Base-by-base conservation (phyloP, 2,329 filamentous ascomycete species). In the Ramularia endophylla region DNA sequence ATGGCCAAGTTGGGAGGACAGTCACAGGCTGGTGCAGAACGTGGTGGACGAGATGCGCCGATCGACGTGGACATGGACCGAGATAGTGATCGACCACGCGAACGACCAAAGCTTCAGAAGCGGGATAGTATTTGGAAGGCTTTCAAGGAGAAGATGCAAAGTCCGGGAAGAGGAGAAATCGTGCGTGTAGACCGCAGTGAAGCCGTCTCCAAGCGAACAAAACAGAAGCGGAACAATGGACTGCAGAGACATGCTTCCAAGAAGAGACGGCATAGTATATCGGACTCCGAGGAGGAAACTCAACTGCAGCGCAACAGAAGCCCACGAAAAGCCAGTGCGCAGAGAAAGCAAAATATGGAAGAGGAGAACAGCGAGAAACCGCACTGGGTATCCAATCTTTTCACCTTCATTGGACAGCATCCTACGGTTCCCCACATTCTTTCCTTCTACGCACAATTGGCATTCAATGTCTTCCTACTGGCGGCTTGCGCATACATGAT, bases 351-450 rank as follows among this genome's bases (percentile, higher is more conserved):
- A n/a, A 33, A 29, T 28, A 43, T 27, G 17, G 34, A 47, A 13
- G 32, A 44, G 19, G 38, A 44, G 4, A 37, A 46, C 19, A 18
- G 47, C 29, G 46, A 45, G 37, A 49, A 53, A 50, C 39, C 51
- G 15, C 46, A 58, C 44, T 57, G 55, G 55, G 40, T 61, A 18
- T 48, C 67, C 2, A 66, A 71, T 27, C 65, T 82, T 47, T 76
- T 84, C 55, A 70, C 72, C 13, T 78, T 80, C 61, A 68, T 85
- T 40, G 78, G 81, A 52, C 70, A 73, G 4, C 79, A 83, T 51
- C 81, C 81, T 0, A 73, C 78, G 43, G 71, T 84, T 7, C 81
- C 81, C 1, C 71, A 76, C 41, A 78, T 83, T 19, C 68, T 85
- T 12, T 80, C 79, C 13, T 81, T 72, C 65, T 85, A 81, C 65